Percentiles rank a stretch among this genome's conserved stretches.
Conservation (phyloP, 1,284 basidiomycete genomes). For the Exobasidium rhododendri region DNA sequence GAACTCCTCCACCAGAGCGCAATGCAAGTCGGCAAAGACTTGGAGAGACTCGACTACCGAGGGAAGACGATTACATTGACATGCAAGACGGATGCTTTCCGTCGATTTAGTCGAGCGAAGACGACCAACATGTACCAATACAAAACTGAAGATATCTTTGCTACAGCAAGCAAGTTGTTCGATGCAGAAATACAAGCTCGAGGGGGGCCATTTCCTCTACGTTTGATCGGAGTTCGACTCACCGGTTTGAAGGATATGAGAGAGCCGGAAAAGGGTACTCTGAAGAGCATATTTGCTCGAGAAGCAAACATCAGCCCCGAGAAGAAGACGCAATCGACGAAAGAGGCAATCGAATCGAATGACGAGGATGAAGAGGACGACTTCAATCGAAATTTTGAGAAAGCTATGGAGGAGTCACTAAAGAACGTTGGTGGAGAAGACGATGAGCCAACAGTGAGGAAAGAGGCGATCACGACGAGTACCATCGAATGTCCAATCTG, state of each 20-base stretch:
- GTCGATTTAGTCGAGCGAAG: constrained; percentile 44
- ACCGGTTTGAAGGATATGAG: constrained; percentile 26
- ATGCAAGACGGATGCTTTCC: constrained; percentile 42
- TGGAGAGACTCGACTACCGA: constrained; percentile 37
- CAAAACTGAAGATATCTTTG: constrained; percentile 40
- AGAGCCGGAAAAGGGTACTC: constrained; percentile 3
- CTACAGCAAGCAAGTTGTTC: constrained; percentile 28
- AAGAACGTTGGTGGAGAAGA: background rate
- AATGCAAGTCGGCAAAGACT: constrained; percentile 38
- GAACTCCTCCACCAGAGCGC: constrained; percentile 35
- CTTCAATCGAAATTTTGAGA: background rate
- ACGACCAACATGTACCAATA: constrained; percentile 24
- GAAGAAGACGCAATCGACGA: constrained; percentile 17
- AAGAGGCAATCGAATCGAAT: constrained; percentile 11
- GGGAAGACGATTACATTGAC: constrained; percentile 45
- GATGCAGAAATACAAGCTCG: constrained; percentile 30
- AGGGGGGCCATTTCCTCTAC: constrained; percentile 24
- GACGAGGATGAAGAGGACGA: constrained; percentile 6
- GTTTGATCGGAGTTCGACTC: constrained; percentile 44
- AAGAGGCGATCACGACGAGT: background rate
- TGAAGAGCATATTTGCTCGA: constrained; percentile 6
- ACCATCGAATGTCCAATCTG: constrained; percentile 28
- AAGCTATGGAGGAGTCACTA: background rate
- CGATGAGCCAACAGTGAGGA: background rate
- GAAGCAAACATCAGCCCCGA: background rate